phyloP scores from a whole-genome alignment of 208 protist genomes.

The Acanthamoeba royreba region DNA sequence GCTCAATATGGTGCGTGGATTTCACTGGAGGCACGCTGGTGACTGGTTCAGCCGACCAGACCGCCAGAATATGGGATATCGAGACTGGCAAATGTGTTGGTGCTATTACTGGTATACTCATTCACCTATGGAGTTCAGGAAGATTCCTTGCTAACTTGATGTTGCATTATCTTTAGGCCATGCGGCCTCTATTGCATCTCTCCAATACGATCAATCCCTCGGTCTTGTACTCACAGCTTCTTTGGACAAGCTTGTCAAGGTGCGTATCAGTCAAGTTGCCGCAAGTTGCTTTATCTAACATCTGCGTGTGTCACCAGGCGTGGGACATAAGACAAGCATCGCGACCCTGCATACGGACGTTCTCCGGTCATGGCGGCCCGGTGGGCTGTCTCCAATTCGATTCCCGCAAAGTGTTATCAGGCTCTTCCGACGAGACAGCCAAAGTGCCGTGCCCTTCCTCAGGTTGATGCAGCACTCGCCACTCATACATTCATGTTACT shows the following conservation, averaged over 20 bases:
- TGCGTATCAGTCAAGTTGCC: not conserved
- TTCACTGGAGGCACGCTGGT: not conserved
- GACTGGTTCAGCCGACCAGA: not conserved
- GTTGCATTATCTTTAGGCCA: not conserved
- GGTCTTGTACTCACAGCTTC: not conserved
- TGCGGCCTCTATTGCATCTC: not conserved
- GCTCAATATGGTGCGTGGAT: not conserved
- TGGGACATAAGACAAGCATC: not conserved
- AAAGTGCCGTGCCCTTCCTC: not conserved
- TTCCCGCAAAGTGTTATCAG: not conserved
- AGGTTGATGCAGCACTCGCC: not conserved
- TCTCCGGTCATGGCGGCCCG: not conserved
- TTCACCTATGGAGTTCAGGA: no score
- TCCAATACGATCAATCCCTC: not conserved
- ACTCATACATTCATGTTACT: not conserved
- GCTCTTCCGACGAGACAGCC: not conserved
- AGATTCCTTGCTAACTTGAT: not conserved
- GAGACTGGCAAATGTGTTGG: not conserved
- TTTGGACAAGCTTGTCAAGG: not conserved
- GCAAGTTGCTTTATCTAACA: not conserved
- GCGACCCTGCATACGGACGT: not conserved
- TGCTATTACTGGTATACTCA: not conserved
- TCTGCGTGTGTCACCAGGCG: not conserved
- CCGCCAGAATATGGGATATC: not conserved
- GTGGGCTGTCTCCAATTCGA: slow-evolving; percentile 19